Evolutionary conservation across 148 eudicot genomes (phyloP).

Genomic region (Vaccinium corymbosum): DNA sequence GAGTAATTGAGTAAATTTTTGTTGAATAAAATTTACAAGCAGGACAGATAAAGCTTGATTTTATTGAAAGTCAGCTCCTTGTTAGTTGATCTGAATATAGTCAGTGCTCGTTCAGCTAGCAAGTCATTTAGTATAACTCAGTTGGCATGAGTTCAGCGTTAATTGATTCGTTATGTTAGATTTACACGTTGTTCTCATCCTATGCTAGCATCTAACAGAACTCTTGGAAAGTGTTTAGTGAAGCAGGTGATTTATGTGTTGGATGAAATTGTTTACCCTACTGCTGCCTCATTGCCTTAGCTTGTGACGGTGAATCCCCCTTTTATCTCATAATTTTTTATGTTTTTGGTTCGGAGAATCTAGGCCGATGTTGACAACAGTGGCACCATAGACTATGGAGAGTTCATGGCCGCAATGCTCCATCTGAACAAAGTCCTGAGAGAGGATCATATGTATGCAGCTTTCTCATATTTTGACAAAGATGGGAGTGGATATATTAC

Average conservation of each 20-base stretch:
- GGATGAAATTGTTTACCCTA: neutral
- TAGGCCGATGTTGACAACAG: conserved; percentile 69
- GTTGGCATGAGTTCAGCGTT: neutral
- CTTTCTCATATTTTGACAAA: conserved; percentile 57
- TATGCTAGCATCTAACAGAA: neutral
- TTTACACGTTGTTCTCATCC: neutral
- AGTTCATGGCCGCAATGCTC: conserved; percentile 58
- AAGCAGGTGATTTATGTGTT: neutral
- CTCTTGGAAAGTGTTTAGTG: neutral
- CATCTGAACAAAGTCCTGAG: conserved; percentile 51
- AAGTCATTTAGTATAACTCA: neutral
- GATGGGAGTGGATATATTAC: conserved; percentile 64
- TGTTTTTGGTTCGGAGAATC: conserved; percentile 5
- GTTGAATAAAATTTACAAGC: neutral
- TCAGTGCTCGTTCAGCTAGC: neutral
- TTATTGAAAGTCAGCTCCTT: neutral
- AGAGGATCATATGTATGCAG: conserved; percentile 61
- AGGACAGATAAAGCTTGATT: neutral
- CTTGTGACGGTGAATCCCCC: neutral
- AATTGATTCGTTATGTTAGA: neutral
- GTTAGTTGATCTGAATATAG: neutral
- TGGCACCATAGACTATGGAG: conserved; percentile 64
- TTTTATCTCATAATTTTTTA: neutral
- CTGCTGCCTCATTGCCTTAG: neutral
- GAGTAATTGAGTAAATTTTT: neutral